Base-by-base conservation (phyloP, 306 rosid species). In the Mucuna pruriens region DNA sequence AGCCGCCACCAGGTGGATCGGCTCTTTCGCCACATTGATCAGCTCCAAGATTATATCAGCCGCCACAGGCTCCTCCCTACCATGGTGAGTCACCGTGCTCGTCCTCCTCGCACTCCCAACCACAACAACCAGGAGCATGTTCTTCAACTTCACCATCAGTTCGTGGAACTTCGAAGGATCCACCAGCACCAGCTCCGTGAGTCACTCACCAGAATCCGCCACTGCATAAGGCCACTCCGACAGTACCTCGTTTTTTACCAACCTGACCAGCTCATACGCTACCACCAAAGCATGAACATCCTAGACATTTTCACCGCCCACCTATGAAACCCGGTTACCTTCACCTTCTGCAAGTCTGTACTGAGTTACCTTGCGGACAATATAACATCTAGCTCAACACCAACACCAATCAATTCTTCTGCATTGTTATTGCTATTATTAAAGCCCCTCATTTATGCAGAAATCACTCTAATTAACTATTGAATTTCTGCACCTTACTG, bases 1-100 rank as follows among this genome's bases (percentile, higher is more conserved):
- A 57, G 78, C n/a, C 82, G 76, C 48, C 67, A 39, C 58, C 79
- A 76, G 7, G 63, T 76, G 17, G 72, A 25, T 31, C 17, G 48
- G 4, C 74, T 84, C 46, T 71, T 84, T 20, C 84, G 75, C 71
- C 82, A 51, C 12, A 84, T 84, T 6, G 84, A 84, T 80, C 75
- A 69, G 9, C 55, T 84, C 20, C 75, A 73, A 23, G 33, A 54
- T 25, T 84, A 78, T 9, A 57, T 84, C 45, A 49, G 49, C 84
- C 66, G 64, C 77, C 76, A 84, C 73, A 65, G 66, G 33, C 71
- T 84, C 13, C 84, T 84, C 65, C 86, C 77, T 2, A 2, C 68
- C 20, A 9, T n/a, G 39, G 36, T 7, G 11, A 31, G 20, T 31
- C 48, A 23, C 57, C 76, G 25, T 42, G 23, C 44, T 46, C 80